These are phyloP conservation scores for Colletotrichum caudatum DNA, from an alignment of 2,329 filamentous ascomycete genomes.

Conservation along the genomic window DNA sequence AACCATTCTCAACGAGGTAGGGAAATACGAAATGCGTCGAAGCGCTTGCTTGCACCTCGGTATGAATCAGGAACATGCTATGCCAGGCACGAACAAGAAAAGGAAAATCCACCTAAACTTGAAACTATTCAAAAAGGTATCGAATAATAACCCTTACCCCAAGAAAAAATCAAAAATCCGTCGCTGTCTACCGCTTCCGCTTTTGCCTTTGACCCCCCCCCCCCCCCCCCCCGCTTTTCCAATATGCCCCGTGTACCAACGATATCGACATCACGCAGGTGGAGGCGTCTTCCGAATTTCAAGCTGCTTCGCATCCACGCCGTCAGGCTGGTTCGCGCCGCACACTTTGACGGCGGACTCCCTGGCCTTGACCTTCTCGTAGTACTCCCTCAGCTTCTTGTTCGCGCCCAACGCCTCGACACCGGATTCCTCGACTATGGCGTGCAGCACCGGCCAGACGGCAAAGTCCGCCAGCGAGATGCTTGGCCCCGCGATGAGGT, in stretches of 20 bases:
- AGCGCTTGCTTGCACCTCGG: neutral
- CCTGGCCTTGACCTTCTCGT: constrained; percentile 47
- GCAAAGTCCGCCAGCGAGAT: constrained; percentile 66
- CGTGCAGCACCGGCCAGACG: constrained; percentile 67
- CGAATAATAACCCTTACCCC: neutral
- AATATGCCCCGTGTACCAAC: neutral
- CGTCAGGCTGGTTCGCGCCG: constrained; percentile 18
- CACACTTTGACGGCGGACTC: constrained; percentile 44
- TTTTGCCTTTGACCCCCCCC: neutral
- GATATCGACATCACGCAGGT: neutral
- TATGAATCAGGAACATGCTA: too few species aligned
- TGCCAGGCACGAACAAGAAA: neutral
- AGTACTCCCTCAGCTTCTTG: constrained; percentile 53
- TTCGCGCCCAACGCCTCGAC: constrained; percentile 49
- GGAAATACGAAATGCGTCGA: neutral
- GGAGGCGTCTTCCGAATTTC: too few species aligned
- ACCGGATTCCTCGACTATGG: constrained; percentile 54
- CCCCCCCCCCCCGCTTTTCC: too few species aligned
- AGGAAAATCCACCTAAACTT: neutral
- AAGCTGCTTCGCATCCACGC: neutral
- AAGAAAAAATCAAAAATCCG: neutral
- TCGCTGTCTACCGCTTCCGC: neutral
- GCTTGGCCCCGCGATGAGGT: constrained; percentile 59
- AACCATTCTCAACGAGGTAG: constrained; percentile 19
- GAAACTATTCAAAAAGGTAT: neutral